Conservation (phyloP, 805 yeast species). For the Ogataea neopini region DNA sequence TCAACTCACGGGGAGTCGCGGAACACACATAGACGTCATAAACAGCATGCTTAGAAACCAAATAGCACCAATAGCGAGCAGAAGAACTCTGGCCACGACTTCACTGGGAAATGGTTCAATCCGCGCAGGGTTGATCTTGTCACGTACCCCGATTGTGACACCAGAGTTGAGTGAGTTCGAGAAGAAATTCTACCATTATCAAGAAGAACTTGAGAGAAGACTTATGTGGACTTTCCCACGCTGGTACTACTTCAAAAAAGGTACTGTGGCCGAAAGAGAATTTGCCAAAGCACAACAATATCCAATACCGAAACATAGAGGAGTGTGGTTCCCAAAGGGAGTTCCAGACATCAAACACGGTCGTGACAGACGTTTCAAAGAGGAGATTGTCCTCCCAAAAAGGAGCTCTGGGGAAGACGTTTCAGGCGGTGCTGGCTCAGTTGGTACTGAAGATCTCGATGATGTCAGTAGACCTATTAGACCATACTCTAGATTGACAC, state of each 20-base stretch:
- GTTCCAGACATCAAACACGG: conserved; percentile 82
- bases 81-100: conserved; percentile 14
- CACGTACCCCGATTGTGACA: conserved; percentile 84
- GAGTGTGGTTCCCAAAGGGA: conserved; percentile 79
- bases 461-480: conserved; percentile 67
- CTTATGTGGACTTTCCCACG: conserved; percentile 98
- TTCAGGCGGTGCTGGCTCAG: conserved; percentile 14
- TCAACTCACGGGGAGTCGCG: conserved; percentile 1
- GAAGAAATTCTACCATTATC: conserved; percentile 73
- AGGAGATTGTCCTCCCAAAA: conserved; percentile 74
- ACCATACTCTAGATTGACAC: conserved; percentile 70
- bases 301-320: conserved; percentile 71
- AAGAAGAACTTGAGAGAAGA: conserved; percentile 81
- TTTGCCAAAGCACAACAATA: conserved; percentile 73
- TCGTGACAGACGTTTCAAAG: conserved; percentile 85
- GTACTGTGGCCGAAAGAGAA: conserved; percentile 83
- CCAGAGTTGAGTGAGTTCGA: conserved; percentile 75
- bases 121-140: conserved; percentile 60
- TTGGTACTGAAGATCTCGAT: conserved; percentile 40
- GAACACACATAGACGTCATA: background rate
- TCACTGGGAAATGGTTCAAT: conserved; percentile 13
- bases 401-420: conserved; percentile 42
- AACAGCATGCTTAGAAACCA: conserved; percentile 8
- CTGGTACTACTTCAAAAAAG: conserved; percentile 86
- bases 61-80: conserved; percentile 4